Evolutionary conservation across 139 green algal genomes (phyloP).

Genomic region (Chlamydomonas eustigma): DNA sequence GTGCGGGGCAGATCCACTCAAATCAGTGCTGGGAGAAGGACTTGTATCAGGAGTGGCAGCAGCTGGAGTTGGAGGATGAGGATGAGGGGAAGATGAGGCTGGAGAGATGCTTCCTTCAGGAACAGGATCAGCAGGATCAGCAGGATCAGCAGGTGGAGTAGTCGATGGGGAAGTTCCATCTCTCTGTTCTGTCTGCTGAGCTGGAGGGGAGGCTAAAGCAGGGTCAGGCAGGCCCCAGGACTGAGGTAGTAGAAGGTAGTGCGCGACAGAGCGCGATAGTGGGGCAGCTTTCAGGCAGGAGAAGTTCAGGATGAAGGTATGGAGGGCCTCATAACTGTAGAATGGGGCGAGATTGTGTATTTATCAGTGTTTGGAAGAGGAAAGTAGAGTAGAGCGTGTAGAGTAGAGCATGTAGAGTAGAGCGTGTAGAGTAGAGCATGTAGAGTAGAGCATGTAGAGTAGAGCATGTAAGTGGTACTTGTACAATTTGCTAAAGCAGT

Average conservation of each 20-base stretch:
- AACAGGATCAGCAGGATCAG: neutral
- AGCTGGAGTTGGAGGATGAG: neutral
- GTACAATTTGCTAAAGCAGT: neutral
- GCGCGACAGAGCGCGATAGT: conserved; percentile 51
- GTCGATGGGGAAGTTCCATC: conserved; percentile 3
- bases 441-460: neutral
- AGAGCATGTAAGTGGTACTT: neutral
- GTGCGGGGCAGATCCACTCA: neutral
- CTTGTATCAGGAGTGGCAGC: neutral
- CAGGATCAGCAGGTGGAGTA: neutral
- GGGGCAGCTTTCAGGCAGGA: conserved; percentile 23
- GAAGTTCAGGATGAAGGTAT: conserved; percentile 37
- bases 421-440: neutral
- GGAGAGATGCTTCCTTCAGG: neutral
- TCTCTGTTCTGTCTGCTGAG: too few relatives aligned
- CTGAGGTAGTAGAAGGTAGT: conserved; percentile 40
- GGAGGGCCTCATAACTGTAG: conserved; percentile 47
- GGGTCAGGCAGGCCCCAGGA: conserved; percentile 10
- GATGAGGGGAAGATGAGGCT: neutral
- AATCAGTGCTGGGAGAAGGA: too few relatives aligned
- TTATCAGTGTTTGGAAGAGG: too few relatives aligned
- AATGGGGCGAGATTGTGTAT: neutral
- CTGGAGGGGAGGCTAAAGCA: neutral
- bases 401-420: neutral
- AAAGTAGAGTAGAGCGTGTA: too few relatives aligned